Evolutionary conservation across 352 stramenopile genomes (phyloP).

Genomic region (Globisporangium carolinianum): DNA sequence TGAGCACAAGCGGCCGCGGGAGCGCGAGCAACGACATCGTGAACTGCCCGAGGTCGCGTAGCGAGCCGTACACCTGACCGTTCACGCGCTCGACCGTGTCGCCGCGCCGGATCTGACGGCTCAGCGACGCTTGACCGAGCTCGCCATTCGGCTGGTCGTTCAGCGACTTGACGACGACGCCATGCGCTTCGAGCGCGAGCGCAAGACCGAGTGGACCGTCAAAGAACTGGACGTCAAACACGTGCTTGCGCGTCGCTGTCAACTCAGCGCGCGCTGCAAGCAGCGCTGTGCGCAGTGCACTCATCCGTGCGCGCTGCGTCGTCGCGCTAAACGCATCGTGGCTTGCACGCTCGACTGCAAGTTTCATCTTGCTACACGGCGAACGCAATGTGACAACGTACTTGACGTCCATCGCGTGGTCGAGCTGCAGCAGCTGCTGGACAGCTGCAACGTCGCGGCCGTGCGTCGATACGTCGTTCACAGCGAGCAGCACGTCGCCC

Average conservation of each 20-base stretch:
- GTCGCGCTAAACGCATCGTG: constrained; percentile 18
- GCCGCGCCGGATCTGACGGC: constrained; percentile 45
- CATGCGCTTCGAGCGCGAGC: constrained; percentile 54
- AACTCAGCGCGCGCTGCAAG: constrained; percentile 1
- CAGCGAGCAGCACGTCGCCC: constrained; percentile 52
- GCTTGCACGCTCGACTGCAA: constrained; percentile 19
- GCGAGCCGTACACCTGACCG: constrained; percentile 42
- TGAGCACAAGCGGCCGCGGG: constrained; percentile 57
- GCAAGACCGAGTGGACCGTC: constrained; percentile 68
- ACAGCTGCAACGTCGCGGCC: constrained; percentile 35
- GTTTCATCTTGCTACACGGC: constrained; percentile 36
- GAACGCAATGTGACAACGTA: constrained; percentile 34
- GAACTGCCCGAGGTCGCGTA: constrained; percentile 78
- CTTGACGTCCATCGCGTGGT: constrained; percentile 17
- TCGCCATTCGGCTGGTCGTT: constrained; percentile 61
- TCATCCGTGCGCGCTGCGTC: constrained; percentile 24
- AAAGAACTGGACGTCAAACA: constrained; percentile 64
- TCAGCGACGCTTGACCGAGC: constrained; percentile 66
- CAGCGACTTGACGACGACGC: constrained; percentile 73
- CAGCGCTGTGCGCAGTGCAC: constrained; percentile 17
- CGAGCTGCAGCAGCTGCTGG: constrained; percentile 20
- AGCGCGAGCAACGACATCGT: constrained; percentile 62
- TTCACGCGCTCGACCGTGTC: constrained; percentile 77
- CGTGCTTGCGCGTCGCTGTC: constrained; percentile 7
- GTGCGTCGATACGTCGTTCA: constrained; percentile 24